These are phyloP conservation scores for Elymus sibiricus DNA, from an alignment of 176 grass and related monocot genomes.

Conservation along the genomic window DNA sequence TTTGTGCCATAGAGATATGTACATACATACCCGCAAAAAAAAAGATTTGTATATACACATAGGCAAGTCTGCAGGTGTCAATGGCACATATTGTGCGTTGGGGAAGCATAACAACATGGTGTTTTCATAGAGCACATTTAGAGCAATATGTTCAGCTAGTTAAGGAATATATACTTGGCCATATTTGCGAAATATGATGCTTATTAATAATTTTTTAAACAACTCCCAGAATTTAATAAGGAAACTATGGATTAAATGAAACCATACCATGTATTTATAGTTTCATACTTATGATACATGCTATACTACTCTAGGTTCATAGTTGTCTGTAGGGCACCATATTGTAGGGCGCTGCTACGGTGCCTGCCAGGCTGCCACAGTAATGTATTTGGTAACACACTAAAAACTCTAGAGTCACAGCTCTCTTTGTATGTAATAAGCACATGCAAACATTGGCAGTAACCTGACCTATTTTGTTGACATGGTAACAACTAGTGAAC, in stretches of 20 bases:
- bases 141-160: background rate
- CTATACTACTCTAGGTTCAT: background rate
- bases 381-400: too few species aligned
- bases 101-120: background rate
- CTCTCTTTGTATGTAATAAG: background rate
- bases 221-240: background rate
- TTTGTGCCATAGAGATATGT: background rate
- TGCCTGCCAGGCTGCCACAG: background rate
- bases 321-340: background rate
- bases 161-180: background rate
- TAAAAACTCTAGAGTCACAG: background rate
- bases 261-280: background rate
- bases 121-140: background rate
- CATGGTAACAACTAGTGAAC: background rate
- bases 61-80: background rate
- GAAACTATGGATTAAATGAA: background rate
- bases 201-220: background rate
- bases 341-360: too few species aligned
- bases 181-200: slow-evolving; percentile 1
- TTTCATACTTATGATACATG: background rate
- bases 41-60: background rate
- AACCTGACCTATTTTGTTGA: background rate
- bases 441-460: background rate
- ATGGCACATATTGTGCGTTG: background rate
- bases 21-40: background rate